phyloP scores from a whole-genome alignment of 2,329 filamentous ascomycete species.

The Diaporthe citrichinensis region DNA sequence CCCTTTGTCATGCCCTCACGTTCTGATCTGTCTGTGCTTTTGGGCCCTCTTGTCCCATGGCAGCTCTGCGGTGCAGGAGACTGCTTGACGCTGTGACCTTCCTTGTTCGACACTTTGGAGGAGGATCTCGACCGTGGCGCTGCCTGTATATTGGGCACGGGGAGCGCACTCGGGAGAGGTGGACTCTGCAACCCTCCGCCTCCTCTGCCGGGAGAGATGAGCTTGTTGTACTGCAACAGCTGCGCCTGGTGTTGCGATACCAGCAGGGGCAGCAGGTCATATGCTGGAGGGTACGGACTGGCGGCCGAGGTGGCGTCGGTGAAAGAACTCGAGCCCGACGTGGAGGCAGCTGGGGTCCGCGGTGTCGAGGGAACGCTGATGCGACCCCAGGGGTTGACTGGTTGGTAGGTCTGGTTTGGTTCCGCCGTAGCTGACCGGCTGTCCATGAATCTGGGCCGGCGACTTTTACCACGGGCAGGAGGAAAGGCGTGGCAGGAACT shows the following conservation, averaged over 20 bases:
- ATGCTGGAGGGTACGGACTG: conserved; percentile 51
- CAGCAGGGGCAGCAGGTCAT: conserved; percentile 70
- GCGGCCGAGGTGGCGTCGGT: conserved; percentile 48
- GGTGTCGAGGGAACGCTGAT: conserved; percentile 50
- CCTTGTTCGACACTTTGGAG: conserved; percentile 72
- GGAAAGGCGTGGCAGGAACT: conserved; percentile 32
- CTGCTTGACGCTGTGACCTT: conserved; percentile 59
- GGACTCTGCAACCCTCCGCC: conserved; percentile 68
- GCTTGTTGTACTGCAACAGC: conserved; percentile 75
- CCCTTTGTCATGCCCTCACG: conserved; percentile 71
- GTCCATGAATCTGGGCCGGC: conserved; percentile 61
- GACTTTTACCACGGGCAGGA: conserved; percentile 30
- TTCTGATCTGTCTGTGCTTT: conserved; percentile 71
- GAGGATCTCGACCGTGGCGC: conserved; percentile 70
- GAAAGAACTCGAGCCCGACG: conserved; percentile 51
- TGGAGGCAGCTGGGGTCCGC: conserved; percentile 49
- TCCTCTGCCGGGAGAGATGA: conserved; percentile 69
- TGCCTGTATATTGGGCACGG: conserved; percentile 69
- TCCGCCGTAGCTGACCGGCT: conserved; percentile 64
- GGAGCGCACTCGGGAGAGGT: conserved; percentile 68
- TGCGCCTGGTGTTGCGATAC: conserved; percentile 74
- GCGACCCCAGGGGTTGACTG: conserved; percentile 57
- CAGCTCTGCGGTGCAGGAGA: conserved; percentile 64
- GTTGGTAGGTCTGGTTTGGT: conserved; percentile 62
- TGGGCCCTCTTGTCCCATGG: conserved; percentile 75